Base-by-base conservation (phyloP, 768 basidiomycete genomes). In the Mycena polygramma region DNA sequence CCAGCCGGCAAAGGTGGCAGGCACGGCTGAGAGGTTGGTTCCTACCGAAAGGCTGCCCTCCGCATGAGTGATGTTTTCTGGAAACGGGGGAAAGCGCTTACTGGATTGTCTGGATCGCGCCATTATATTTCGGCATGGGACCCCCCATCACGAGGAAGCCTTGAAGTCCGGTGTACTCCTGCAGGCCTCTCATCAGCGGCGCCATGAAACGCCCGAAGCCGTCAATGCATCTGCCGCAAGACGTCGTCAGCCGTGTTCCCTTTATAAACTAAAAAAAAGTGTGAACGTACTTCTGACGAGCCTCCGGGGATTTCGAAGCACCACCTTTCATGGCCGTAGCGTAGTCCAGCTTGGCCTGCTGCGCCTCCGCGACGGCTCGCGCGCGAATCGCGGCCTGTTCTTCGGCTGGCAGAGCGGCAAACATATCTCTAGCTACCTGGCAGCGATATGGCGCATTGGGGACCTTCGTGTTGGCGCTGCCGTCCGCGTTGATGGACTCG, bases 101-200 rank as follows among this genome's bases (percentile, higher is more conserved):
- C 68, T 69, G 61, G 2, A 69, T 15, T 1, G 60, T 63, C 20
- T 51, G 45, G 0, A 69, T 22, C 26, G 55, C 68, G 0, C 68
- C 68, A 13, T 45, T 36, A 22, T 49, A 63, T 14, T 22, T 51
- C 5, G 68, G 68, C 20, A 69, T 57, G 1, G 68, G 68, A 1
- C 68, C 68, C 0, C 68, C 68, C 6, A 49, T 11, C 2, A 69
- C 4, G n/a, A 69, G 1, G 7, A 63, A 15, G 1, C 24, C 37
- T 2, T 69, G 68, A 0, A 69, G 46, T 3, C 68, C 68, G 4
- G 68, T 69, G 8, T n/a, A n/a, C 14, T 63, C 60, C 8, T 43
- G 39, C 8, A 69, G 30, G 0, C 60, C 68, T 10, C 19, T 5
- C 45, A 69, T 10, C 2, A 69, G 35, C 9, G 61, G 68, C n/a